phyloP scores from a whole-genome alignment of 208 protist species.

The Lotmaria passim region DNA sequence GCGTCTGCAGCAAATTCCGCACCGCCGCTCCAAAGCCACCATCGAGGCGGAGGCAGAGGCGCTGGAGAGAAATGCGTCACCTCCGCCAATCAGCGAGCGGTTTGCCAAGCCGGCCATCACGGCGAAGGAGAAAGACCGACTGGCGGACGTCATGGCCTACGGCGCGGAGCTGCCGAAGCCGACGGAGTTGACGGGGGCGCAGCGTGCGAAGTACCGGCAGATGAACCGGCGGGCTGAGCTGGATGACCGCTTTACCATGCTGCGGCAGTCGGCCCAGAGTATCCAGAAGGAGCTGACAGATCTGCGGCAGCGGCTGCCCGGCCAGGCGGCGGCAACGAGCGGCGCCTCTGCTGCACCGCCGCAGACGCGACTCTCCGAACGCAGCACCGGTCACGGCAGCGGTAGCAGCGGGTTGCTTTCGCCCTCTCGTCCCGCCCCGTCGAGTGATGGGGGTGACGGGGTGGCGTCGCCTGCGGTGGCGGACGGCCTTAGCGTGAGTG shows the following conservation, averaged over 20 bases:
- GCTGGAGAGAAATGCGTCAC: constrained; percentile 24
- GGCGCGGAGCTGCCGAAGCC: constrained; percentile 69
- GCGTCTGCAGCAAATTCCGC: constrained; percentile 75
- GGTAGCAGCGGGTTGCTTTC: not conserved
- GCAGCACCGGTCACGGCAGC: not conserved
- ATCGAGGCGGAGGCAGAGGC: constrained; percentile 63
- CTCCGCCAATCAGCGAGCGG: constrained; percentile 14
- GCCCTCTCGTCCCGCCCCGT: not conserved
- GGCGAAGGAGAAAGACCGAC: constrained; percentile 80
- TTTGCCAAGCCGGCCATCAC: constrained; percentile 65
- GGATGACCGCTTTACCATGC: constrained; percentile 64
- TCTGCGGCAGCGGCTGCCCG: constrained; percentile 25
- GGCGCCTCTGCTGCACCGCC: not conserved
- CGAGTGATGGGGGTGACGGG: not conserved
- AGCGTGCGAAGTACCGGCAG: constrained; percentile 53
- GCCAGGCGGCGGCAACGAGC: not conserved
- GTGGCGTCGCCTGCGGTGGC: not conserved
- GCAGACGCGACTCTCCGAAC: constrained; percentile 16
- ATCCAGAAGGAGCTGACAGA: constrained; percentile 62
- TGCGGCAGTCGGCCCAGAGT: constrained; percentile 47
- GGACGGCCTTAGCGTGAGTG: constrained; percentile 11
- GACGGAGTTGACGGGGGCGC: constrained; percentile 64
- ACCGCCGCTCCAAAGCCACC: constrained; percentile 49
- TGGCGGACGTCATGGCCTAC: constrained; percentile 83
- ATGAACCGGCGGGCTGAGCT: constrained; percentile 61